phyloP scores from a whole-genome alignment of 331 rosid genomes.

The Phaseolus coccineus region DNA sequence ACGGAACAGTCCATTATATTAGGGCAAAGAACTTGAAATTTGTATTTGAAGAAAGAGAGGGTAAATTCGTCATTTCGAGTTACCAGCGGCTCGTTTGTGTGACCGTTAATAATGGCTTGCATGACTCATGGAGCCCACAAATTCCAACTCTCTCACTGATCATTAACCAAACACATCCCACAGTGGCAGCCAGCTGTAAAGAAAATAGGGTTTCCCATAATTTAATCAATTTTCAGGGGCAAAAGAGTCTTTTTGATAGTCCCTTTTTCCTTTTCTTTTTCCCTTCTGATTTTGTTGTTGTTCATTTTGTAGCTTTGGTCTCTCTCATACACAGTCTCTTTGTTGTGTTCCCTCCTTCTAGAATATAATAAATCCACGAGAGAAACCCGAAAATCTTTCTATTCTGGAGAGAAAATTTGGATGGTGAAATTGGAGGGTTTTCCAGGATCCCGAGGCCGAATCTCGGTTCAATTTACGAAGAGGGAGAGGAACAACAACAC shows the following conservation, averaged over 20 bases:
- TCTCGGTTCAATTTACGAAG: slow-evolving; percentile 40
- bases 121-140: slow-evolving; percentile 46
- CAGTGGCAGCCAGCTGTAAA: slow-evolving; percentile 49
- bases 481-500: neutral
- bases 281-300: neutral
- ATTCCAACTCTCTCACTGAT: slow-evolving; percentile 33
- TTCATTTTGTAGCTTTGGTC: neutral
- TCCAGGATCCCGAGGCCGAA: slow-evolving; percentile 50
- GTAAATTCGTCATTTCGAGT: slow-evolving; percentile 3
- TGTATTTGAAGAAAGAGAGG: neutral
- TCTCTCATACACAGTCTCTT: neutral
- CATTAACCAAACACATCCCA: slow-evolving; percentile 31
- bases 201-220: neutral
- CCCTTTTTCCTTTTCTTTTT: neutral
- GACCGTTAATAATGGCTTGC: slow-evolving; percentile 46
- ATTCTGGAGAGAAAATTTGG: slow-evolving; percentile 15
- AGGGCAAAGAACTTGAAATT: too few relatives aligned
- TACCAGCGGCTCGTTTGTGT: slow-evolving; percentile 14
- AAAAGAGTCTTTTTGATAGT: neutral
- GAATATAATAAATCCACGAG: slow-evolving; percentile 41
- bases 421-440: slow-evolving; percentile 33
- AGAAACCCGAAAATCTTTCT: neutral
- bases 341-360: slow-evolving; percentile 42
- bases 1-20: neutral
- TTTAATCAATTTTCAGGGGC: neutral